A percentile compares a stretch with the other conserved stretches of the same genome.
Conservation (phyloP, 2,329 filamentous ascomycete genomes). For the Exophiala viscosa region DNA sequence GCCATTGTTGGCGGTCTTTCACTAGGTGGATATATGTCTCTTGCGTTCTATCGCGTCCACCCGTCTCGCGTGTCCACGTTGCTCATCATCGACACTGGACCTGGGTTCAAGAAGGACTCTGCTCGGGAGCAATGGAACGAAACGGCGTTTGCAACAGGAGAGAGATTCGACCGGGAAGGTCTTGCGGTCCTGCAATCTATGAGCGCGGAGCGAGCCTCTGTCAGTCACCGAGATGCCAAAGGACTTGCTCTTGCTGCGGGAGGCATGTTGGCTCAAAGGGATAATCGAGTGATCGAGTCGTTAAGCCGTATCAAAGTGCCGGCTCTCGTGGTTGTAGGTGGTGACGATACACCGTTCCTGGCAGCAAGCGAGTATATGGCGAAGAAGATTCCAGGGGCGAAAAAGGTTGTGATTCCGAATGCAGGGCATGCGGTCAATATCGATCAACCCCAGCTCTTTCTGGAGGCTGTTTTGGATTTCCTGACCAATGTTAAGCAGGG, state of each 20-base stretch:
- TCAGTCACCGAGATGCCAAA: constrained; percentile 14
- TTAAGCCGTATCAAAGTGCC: constrained; percentile 13
- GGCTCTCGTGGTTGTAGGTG: constrained; percentile 19
- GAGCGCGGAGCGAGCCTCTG: constrained; percentile 16
- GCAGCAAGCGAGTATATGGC: constrained; percentile 22
- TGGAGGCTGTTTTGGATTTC: constrained; percentile 16
- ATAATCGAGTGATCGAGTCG: constrained; percentile 11
- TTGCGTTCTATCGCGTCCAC: constrained; percentile 20
- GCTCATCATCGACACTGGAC: constrained; percentile 23
- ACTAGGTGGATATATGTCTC: constrained; percentile 24
- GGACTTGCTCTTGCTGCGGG: constrained; percentile 17
- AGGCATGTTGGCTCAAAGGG: constrained; percentile 23
- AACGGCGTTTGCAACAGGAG: constrained; percentile 14
- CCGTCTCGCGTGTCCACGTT: constrained; percentile 11
- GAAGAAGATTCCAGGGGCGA: constrained; percentile 17
- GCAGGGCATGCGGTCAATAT: constrained; percentile 17
- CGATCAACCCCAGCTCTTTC: constrained; percentile 12
- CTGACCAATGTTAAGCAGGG: constrained; percentile 4
- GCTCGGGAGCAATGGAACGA: constrained; percentile 21
- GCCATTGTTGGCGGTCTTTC: constrained; percentile 21
- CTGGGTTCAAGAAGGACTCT: constrained; percentile 20
- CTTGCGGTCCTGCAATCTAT: constrained; percentile 5
- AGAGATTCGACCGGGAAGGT: constrained; percentile 13
- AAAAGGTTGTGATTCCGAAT: constrained; percentile 14
- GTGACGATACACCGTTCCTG: constrained; percentile 22